Evolutionary conservation across 139 green algal species (phyloP).

Genomic region (Chlamydomonas urium): DNA sequence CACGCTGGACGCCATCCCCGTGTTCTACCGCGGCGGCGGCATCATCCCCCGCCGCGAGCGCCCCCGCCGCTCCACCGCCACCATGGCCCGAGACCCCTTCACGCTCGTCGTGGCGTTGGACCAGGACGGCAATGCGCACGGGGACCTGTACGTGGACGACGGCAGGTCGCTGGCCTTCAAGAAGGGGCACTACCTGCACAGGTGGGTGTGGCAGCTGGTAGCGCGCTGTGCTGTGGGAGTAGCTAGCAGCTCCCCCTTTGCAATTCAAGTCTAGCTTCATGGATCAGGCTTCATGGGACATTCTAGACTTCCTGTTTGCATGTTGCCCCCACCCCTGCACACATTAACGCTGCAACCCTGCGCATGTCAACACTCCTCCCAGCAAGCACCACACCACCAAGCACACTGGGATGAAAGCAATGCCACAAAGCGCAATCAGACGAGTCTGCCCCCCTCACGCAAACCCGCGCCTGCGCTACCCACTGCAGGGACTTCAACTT

Average conservation of each 20-base stretch:
- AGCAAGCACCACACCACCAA: no score
- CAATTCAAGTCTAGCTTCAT: no score
- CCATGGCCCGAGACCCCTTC: constrained; percentile 77
- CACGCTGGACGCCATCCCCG: constrained; percentile 71
- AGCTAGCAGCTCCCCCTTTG: no score
- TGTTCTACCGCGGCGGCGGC: constrained; percentile 78
- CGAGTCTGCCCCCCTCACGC: no score
- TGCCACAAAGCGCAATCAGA: no score
- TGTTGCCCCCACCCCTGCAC: no score
- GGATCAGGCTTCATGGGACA: no score
- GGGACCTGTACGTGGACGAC: constrained; percentile 95
- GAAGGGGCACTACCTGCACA: constrained; percentile 53
- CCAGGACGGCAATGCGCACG: constrained; percentile 21
- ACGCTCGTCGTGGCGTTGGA: constrained; percentile 88
- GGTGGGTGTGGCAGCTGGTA: background rate
- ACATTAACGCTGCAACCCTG: no score
- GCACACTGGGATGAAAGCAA: no score
- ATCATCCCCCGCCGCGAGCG: constrained; percentile 83
- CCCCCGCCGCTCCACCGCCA: constrained; percentile 58
- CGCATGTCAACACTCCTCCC: no score
- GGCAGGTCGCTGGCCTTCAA: constrained; percentile 83
- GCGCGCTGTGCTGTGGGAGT: background rate
- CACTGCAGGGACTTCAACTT: constrained; percentile 37
- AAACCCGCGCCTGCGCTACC: no score
- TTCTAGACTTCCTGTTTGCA: no score